Evolutionary conservation across 805 yeast species (phyloP), one percentile per base, ranked within the genome.

Genomic region (Candida khao-thaluensis): DNA sequence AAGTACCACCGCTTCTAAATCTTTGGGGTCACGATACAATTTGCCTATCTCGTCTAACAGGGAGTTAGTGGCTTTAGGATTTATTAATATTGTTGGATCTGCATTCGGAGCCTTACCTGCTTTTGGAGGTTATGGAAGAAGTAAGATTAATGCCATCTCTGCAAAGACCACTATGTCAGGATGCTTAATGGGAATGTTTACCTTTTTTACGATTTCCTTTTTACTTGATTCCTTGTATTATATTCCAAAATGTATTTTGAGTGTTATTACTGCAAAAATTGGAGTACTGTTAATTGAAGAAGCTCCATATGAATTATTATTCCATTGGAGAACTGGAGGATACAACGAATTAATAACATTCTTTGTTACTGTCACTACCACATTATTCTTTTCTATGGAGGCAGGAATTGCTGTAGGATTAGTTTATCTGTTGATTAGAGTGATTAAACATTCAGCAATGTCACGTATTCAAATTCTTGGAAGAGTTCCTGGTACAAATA

Each of bases 71-170:
- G 97, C 97, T 0, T 66, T 91, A 21, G 98, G 99, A 1, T 62
- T 76, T 10, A 78, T 84, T 40, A 91, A 90, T 50, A 43, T 88
- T 2, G 62, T 74, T 0, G 81, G 81, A 0, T 74, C 87, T 3
- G 57, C 79, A 39, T 84, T 86, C 30, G 78, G 77, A 2, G 84
- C 89, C 0, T 65, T 91, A 11, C 97, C 99, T 0, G 79, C 95
- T 0, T 90, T 90, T 70, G 99, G 98, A 7, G 98, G 98, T 0
- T 91, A 90, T 55, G 98, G 96, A 2, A 74, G 98, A 52, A 84
- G 95, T 12, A 89, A 85, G 53, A 81, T 91, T 42, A 91, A 91
- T 63, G 84, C 90, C 1, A 66, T 88, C 37, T 79, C 89, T 10
- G 98, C 95, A 0, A 78, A 77, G 47, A 85, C 96, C 0, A 90